Evolutionary conservation across 768 basidiomycete genomes (phyloP).

Genomic region (Psilocybe subaeruginosa): DNA sequence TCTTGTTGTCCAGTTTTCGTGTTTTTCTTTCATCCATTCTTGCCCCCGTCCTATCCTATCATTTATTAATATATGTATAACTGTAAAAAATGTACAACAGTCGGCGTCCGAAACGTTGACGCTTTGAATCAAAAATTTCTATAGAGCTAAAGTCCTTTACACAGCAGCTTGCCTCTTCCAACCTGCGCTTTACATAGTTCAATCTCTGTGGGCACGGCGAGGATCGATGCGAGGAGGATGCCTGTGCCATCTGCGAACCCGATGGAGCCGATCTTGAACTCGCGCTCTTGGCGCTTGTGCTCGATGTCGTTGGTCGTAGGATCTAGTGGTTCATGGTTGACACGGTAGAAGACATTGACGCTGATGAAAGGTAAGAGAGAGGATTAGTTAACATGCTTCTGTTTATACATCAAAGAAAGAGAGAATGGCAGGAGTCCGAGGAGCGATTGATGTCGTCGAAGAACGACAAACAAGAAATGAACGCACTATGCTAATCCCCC

Average conservation of each 20-base stretch:
- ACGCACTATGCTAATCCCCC: constrained; percentile 92
- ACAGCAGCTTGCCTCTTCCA: constrained; percentile 68
- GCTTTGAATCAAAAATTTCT: not conserved
- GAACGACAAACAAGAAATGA: constrained; percentile 21
- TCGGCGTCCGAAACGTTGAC: not conserved
- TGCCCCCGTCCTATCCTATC: not conserved
- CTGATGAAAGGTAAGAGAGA: constrained; percentile 38
- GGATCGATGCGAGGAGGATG: constrained; percentile 62
- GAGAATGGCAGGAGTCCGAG: too few relatives aligned
- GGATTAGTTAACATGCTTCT: too few relatives aligned
- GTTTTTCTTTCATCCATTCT: not conserved
- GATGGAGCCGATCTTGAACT: constrained; percentile 90
- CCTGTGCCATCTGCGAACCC: constrained; percentile 85
- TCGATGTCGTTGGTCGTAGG: constrained; percentile 53
- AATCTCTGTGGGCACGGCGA: constrained; percentile 78
- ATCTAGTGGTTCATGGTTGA: constrained; percentile 73
- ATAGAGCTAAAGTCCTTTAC: constrained; percentile 54
- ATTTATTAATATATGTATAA: not conserved
- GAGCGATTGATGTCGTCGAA: not conserved
- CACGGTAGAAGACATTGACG: constrained; percentile 84
- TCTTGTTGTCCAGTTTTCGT: constrained; percentile 4
- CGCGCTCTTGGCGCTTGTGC: constrained; percentile 72
- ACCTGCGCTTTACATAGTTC: constrained; percentile 77
- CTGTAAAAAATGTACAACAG: not conserved
- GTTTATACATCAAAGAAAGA: too few relatives aligned